Base-by-base conservation (phyloP, 306 rosid species). In the Citrullus mucosospermus region DNA sequence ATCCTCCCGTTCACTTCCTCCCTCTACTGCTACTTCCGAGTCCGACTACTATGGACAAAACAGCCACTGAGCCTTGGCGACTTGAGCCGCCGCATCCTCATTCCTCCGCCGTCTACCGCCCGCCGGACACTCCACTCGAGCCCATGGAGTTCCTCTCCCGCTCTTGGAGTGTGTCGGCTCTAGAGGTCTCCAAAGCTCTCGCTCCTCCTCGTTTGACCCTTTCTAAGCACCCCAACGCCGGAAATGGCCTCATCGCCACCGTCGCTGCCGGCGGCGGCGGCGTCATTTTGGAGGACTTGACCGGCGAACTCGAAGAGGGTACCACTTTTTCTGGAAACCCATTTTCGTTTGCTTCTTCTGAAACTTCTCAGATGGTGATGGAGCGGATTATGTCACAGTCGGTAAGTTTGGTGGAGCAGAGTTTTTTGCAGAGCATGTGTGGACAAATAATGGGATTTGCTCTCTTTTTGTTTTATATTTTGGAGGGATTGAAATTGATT, bases 61-160 rank as follows among this genome's bases (percentile, higher is more conserved):
- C 72, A 1, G 69, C 79, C 9, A 60, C 79, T 16, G 79, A 59
- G 10, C 79, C 43, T 2, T 76, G 79, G 79, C 79, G 79, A 16
- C 22, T 30, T 4, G 79, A 76, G 56, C 54, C 38, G 61, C 62
- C 61, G 15, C 20, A 18, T 20, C n/a, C 22, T 41, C 69, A 6
- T 16, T 25, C 79, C 70, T 7, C 79, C 41, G 17, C 79, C 55
- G 30, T 20, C 55, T 76, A 56, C 70, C 68, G 69, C 4, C 79
- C 94, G 3, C 97, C 97, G 69, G 98, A 95, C 84, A 92, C 97
- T 3, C 98, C 98, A 2, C 83, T 84, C 0, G 98, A 89, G 83
- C 97, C 98, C 54, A 94, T 94, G 98, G 98, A 94, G 93, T 94
- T 89, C 38, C 98, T 94, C 72, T 94, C 98, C 0, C 97, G 98